phyloP scores from a whole-genome alignment of 345 rosid species.

The Syzygium jambos region DNA sequence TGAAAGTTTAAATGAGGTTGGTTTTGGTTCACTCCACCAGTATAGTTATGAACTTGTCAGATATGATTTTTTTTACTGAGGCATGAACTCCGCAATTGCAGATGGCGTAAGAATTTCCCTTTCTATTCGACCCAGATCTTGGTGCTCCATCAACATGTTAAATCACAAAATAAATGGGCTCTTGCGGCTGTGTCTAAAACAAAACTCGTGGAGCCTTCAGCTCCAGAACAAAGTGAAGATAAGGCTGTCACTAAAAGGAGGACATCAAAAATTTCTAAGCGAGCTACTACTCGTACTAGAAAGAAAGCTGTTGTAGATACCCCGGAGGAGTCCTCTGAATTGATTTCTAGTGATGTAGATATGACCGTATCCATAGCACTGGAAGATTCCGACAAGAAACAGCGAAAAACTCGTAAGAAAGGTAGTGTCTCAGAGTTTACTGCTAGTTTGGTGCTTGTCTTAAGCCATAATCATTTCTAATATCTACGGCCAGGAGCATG shows the following conservation, averaged over 20 bases:
- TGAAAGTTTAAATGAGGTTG: not conserved
- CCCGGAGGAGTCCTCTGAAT: conserved; percentile 18
- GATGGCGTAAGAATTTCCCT: conserved; percentile 41
- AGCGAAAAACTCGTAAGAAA: conserved; percentile 31
- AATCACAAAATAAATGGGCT: conserved; percentile 34
- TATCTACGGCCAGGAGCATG: not conserved
- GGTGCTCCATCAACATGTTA: conserved; percentile 29
- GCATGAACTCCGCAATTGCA: conserved; percentile 1
- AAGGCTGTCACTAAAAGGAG: conserved; percentile 34
- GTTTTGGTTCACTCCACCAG: not conserved
- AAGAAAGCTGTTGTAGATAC: conserved; percentile 41
- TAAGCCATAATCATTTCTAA: not conserved
- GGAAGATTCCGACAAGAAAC: conserved; percentile 18
- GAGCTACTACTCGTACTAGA: conserved; percentile 29
- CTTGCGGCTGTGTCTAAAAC: conserved; percentile 42
- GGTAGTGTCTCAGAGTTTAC: conserved; percentile 16
- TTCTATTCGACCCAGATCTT: conserved; percentile 19
- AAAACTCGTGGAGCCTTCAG: conserved; percentile 28
- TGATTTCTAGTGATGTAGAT: conserved; percentile 23
- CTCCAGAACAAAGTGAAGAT: conserved; percentile 34
- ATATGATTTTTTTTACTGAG: not conserved
- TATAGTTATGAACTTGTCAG: not conserved
- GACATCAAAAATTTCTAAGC: conserved; percentile 30
- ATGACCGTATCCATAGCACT: not conserved
- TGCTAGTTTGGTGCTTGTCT: not conserved